A percentile compares a stretch with the other conserved stretches of the same genome.
phyloP scores from a whole-genome alignment of 2,329 filamentous ascomycete species.

The Zasmidium citrigriseum region DNA sequence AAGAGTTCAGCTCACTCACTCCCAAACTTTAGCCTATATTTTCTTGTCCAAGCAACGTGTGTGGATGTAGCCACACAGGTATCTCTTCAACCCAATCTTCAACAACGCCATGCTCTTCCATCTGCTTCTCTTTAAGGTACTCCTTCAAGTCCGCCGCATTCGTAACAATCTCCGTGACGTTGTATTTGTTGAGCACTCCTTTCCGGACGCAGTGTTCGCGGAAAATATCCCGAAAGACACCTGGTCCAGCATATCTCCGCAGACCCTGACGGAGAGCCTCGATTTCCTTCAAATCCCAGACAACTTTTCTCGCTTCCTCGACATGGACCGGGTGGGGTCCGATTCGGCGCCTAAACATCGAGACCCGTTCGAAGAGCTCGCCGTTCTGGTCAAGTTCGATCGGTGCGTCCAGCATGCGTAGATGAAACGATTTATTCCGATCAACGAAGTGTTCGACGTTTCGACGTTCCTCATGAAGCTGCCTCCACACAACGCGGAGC shows the following conservation, averaged over 20 bases:
- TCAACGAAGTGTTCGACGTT: conserved; percentile 17
- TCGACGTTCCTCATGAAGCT: conserved; percentile 25
- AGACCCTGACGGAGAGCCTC: conserved; percentile 32
- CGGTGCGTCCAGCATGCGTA: conserved; percentile 14
- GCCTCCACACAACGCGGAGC: neutral
- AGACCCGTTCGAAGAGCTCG: conserved; percentile 39
- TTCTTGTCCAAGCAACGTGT: neutral
- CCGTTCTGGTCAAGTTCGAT: conserved; percentile 42
- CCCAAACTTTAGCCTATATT: neutral
- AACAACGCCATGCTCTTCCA: conserved; percentile 12
- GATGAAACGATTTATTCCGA: conserved; percentile 22
- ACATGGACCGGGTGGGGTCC: conserved; percentile 30
- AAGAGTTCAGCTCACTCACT: neutral
- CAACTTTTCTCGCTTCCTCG: conserved; percentile 12
- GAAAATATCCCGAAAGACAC: conserved; percentile 31
- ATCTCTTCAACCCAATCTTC: conserved; percentile 30
- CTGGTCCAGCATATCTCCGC: conserved; percentile 22
- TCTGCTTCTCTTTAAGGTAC: conserved; percentile 9
- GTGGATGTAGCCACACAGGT: conserved; percentile 22
- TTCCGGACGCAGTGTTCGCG: conserved; percentile 23
- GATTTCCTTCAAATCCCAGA: conserved; percentile 37
- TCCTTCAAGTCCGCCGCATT: conserved; percentile 27
- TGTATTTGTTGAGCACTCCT: conserved; percentile 26
- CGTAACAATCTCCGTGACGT: conserved; percentile 36
- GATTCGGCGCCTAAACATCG: conserved; percentile 35